phyloP scores from a whole-genome alignment of 2,329 filamentous ascomycete species.

The Alternaria dauci region DNA sequence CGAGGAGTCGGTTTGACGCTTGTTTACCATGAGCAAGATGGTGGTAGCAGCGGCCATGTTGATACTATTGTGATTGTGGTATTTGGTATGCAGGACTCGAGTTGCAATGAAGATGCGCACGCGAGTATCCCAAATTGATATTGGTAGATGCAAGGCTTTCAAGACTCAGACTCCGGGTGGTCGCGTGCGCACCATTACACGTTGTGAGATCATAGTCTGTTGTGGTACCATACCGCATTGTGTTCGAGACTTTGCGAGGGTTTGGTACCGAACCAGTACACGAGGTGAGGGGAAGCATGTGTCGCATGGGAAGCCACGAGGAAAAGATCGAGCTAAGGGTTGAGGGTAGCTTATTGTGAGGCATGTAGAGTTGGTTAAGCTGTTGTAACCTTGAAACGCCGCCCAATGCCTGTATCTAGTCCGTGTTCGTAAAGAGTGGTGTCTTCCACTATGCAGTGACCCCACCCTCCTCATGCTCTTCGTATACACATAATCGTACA shows the following conservation, averaged over 20 bases:
- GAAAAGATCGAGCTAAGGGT: neutral
- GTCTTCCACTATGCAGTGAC: slow-evolving; percentile 14
- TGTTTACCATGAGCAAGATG: neutral
- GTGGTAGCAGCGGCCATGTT: neutral
- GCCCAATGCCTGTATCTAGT: slow-evolving; percentile 22
- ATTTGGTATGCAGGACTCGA: neutral
- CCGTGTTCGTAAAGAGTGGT: slow-evolving; percentile 12
- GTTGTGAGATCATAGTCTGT: neutral
- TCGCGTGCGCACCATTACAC: neutral
- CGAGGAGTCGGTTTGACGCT: neutral
- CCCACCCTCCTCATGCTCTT: neutral
- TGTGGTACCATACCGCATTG: neutral
- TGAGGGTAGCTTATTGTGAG: neutral
- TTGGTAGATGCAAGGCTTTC: neutral
- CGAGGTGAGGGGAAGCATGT: slow-evolving; percentile 4
- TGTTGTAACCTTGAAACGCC: slow-evolving; percentile 12
- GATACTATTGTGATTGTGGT: neutral
- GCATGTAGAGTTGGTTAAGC: neutral
- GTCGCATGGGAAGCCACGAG: neutral
- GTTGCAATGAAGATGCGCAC: neutral
- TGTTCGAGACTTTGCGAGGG: slow-evolving; percentile 1
- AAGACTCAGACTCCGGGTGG: neutral
- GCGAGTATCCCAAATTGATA: neutral
- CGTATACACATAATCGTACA: slow-evolving; percentile 19
- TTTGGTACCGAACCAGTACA: slow-evolving; percentile 10